Evolutionary conservation across 148 eudicot species (phyloP).

Genomic region (Dysphania ambrosioides): DNA sequence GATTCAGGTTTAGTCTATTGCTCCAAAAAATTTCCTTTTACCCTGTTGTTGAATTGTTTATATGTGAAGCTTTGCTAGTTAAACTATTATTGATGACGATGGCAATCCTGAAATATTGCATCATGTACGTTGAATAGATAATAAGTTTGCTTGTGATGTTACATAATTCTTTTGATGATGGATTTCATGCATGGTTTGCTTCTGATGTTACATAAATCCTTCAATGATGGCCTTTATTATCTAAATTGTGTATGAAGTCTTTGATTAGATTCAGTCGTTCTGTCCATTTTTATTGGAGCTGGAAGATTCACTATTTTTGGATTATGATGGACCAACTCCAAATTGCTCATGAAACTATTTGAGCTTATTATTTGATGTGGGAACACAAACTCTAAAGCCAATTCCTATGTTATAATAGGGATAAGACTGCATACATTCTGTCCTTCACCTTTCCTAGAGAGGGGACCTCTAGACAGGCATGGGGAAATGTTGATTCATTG

Average conservation of each 20-base stretch:
- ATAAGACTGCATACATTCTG: not conserved
- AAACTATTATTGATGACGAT: no score
- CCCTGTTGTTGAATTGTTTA: not conserved
- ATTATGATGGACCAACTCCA: not conserved
- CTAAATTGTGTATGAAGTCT: not conserved
- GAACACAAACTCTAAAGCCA: not conserved
- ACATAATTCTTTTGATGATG: no score
- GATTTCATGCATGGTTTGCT: no score
- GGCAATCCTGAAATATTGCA: not conserved
- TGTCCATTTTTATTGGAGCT: not conserved
- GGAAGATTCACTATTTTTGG: not conserved
- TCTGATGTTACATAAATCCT: not conserved
- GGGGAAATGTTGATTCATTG: not conserved
- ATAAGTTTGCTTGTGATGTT: no score
- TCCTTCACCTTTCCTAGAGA: no score
- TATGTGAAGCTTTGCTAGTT: not conserved
- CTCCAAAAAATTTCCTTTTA: not conserved
- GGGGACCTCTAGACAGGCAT: not conserved
- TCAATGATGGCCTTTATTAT: not conserved
- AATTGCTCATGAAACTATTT: not conserved
- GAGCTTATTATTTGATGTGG: not conserved
- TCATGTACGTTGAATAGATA: no score
- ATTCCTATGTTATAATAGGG: not conserved
- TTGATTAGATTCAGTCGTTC: not conserved
- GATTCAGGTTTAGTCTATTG: slow-evolving; percentile 66